Base-by-base conservation (phyloP, 805 yeast genomes). In the Saturnispora sekii region DNA sequence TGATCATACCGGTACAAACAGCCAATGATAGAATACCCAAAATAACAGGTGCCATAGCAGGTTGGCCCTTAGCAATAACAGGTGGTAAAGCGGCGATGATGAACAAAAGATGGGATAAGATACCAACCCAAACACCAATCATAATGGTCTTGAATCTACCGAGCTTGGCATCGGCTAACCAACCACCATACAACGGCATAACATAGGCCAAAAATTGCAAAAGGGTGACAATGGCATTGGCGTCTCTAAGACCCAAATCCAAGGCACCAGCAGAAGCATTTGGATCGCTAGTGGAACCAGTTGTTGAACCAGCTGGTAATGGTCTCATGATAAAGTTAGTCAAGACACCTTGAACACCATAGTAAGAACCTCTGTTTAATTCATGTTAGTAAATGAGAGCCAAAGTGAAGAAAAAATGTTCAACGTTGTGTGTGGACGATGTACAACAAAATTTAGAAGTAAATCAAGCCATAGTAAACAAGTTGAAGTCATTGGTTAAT, bases 1-100 rank as follows among this genome's bases (percentile, higher is more conserved):
- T 74, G 52, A 74, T 72, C 47, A 72, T 67, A 52, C 80, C 79
- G 34, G 79, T 72, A 50, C 78, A 77, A 17, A 59, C 45, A 39
- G 71, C 64, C 53, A 70, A 61, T 11, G 68, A 55, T 9, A 69
- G 11, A 41, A 70, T 66, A 33, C 64, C 73, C 40, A 73, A 56
- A 42, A 65, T 56, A 31, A 72, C 66, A 43, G 72, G 67, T 28
- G 63, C 74, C 48, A 70, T 47, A 33, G 67, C 68, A 12, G 53
- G 49, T 35, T 61, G 57, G 9, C 72, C 72, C 18, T 60, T 52
- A 11, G 60, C 64, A 44, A 73, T 59, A 43, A 69, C 64, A 28
- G 69, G 61, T 40, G 74, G 78, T 46, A 72, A 58, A 38, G 73
- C 70, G 38, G 77, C 77, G 51, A 73, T 62, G 43, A 73, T 66